phyloP scores from a whole-genome alignment of 2,329 filamentous ascomycete species.

The Rutstroemia sp. region DNA sequence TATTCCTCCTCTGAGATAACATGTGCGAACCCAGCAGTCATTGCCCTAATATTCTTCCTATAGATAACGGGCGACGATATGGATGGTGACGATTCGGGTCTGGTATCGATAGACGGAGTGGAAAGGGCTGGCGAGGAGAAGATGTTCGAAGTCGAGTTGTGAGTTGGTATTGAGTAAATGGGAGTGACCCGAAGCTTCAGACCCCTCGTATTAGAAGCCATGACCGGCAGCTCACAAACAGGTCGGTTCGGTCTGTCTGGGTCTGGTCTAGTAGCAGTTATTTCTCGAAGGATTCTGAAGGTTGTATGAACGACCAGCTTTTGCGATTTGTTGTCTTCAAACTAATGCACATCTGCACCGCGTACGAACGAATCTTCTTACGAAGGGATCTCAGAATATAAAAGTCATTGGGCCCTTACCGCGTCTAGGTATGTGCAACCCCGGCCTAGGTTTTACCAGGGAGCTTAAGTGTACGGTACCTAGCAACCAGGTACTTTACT shows the following conservation, averaged over 20 bases:
- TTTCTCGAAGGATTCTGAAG: conserved; percentile 2
- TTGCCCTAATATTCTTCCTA: conserved; percentile 27
- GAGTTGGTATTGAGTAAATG: conserved; percentile 17
- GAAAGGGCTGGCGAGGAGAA: conserved; percentile 22
- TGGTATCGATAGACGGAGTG: conserved; percentile 21
- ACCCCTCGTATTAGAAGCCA: conserved; percentile 4
- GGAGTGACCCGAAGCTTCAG: conserved; percentile 7
- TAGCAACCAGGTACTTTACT: neutral
- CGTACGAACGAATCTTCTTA: conserved; percentile 6
- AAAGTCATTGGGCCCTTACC: conserved; percentile 5
- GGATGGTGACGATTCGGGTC: conserved; percentile 18
- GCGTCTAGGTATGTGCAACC: conserved; percentile 7
- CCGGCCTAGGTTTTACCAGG: conserved; percentile 1
- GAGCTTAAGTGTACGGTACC: neutral
- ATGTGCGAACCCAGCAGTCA: conserved; percentile 20
- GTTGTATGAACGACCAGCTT: neutral
- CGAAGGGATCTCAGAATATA: conserved; percentile 4
- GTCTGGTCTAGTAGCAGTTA: no score
- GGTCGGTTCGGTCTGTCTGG: neutral
- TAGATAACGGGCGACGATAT: conserved; percentile 17
- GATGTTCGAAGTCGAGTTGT: conserved; percentile 9
- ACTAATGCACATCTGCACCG: conserved; percentile 9
- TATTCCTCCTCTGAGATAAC: conserved; percentile 38
- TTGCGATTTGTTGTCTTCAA: conserved; percentile 8
- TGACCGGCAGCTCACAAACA: neutral